Base-by-base conservation (phyloP, 2,329 filamentous ascomycete species). In the Leptoxyphium fumago region DNA sequence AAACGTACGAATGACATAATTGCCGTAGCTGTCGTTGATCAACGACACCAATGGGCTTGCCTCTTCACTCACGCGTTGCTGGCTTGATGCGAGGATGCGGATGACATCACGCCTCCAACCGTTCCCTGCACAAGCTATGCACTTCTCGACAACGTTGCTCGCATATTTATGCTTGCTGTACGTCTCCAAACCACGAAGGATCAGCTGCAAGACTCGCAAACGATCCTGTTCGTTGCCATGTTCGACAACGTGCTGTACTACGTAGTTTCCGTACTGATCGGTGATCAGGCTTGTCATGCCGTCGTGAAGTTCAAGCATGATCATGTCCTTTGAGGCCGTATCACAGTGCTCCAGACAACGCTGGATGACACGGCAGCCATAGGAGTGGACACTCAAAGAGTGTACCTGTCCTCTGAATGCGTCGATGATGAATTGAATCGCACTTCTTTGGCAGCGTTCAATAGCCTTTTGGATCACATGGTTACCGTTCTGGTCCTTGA, bases 391-490 rank as follows among this genome's bases (percentile, higher is more conserved):
- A 1, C 87, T 80, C 29, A 95, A 73, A 40, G 73, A 68, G 39
- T 77, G 77, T 15, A 94, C 80, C 47, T 88, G 78, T 8, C 80
- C 81, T 42, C 74, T 76, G 65, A 95, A 82, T 2, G 82, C 78
- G 42, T 84, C 74, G 65, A 94, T 82, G 61, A 96, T 82, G 64
- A 93, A 93, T 49, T 80, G 80, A 39, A 94, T 82, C 56, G 89
- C 78, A 50, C 84, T 72, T 2, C 78, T 75, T 0, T 85, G 84
- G 46, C 89, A 76, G 53, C 81, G 71, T 56, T 91, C 82, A 47
- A 98, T 87, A 9, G 89, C 82, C 63, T 94, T 94, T 56, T 96
- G 91, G 14, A 98, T 80, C 26, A 98, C 91, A 52, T 98, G 91
- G 62, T 98, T 98, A 44, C 89, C 91, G 53, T 95, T 91, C 59